Base-by-base conservation (phyloP, 2,329 filamentous ascomycete genomes). In the Chaetomiaceae sp. region DNA sequence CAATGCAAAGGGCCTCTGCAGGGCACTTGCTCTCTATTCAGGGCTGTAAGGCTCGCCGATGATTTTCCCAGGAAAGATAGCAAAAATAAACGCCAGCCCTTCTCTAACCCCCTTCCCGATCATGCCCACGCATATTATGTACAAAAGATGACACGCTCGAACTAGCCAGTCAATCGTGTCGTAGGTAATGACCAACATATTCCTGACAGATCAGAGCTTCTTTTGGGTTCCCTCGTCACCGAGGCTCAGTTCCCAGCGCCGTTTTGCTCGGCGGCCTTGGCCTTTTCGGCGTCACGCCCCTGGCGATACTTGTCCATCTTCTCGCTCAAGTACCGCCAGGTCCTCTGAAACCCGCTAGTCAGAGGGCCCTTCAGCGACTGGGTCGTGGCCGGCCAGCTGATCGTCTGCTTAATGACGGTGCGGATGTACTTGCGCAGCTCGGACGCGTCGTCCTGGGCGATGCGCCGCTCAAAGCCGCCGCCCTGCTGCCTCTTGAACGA, bases 381-480 rank as follows among this genome's bases (percentile, higher is more conserved):
- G 5, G 83, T 83, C 2, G 88, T 89, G 62, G 89, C 93, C 0
- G 93, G 91, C 93, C 93, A 97, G 50, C 82, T 81, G 61, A 97
- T 89, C 0, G 95, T 97, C 65, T 87, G 86, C 64, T 83, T 86
- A 63, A 99, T 91, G 35, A 90, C 86, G 33, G 77, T 75, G 30
- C 84, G 79, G 16, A 97, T 82, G 58, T 86, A 84, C 21, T 80
- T 73, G 37, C 77, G 77, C n/a, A 97, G 73, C 59, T 86, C 81
- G 17, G 77, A 73, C 0, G 80, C 68, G 34, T 86, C 79, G 51
- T 87, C 86, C 40, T 76, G 74, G 0, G 86, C 90, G 59, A 99
- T 93, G 17, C 89, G 81, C 60, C 79, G 82, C 69, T 99, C 93
- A 58, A 99, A 97, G 1, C 81, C 79, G 40, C 90, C 89, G 10